phyloP scores from a whole-genome alignment of 2,329 filamentous ascomycete species.

The Phialophora macrospora region DNA sequence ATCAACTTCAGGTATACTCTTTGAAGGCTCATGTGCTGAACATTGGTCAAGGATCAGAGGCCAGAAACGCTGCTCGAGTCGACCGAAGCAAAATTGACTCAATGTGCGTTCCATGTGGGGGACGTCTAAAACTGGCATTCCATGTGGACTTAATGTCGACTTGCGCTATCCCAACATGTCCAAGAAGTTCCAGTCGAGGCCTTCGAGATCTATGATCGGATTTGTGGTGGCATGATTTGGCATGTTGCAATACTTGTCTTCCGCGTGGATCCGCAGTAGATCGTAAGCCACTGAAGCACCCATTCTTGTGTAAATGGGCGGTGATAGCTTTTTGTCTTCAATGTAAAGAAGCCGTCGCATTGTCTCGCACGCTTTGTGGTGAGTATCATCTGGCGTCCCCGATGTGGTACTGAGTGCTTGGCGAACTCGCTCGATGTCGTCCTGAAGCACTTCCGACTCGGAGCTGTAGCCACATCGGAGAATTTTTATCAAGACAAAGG shows the following conservation, averaged over 20 bases:
- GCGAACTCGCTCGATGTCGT: conserved; percentile 16
- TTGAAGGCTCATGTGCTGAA: not conserved
- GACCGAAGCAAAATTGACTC: not conserved
- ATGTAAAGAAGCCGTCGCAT: conserved; percentile 9
- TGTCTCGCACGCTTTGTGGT: conserved; percentile 14
- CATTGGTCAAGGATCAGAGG: not conserved
- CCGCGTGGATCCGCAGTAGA: conserved; percentile 9
- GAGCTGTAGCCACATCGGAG: conserved; percentile 10
- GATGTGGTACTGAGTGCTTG: conserved; percentile 14
- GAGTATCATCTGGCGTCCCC: conserved; percentile 9
- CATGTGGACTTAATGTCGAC: not conserved
- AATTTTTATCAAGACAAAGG: conserved; percentile 13
- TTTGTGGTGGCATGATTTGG: not conserved
- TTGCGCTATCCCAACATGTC: conserved; percentile 30
- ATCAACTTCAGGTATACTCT: conserved; percentile 11
- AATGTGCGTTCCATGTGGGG: not conserved
- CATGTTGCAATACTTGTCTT: conserved; percentile 10
- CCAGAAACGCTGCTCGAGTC: not conserved
- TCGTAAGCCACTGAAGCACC: conserved; percentile 20
- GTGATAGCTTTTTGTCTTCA: conserved; percentile 17
- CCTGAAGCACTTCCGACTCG: conserved; percentile 16
- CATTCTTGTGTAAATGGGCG: conserved; percentile 20
- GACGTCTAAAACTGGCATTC: not conserved
- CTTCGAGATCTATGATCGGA: conserved; percentile 18
- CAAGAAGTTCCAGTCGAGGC: conserved; percentile 18